These are phyloP conservation scores for Saccharomycopsis fibuligera DNA, from an alignment of 805 yeast species.

Conservation along the genomic window DNA sequence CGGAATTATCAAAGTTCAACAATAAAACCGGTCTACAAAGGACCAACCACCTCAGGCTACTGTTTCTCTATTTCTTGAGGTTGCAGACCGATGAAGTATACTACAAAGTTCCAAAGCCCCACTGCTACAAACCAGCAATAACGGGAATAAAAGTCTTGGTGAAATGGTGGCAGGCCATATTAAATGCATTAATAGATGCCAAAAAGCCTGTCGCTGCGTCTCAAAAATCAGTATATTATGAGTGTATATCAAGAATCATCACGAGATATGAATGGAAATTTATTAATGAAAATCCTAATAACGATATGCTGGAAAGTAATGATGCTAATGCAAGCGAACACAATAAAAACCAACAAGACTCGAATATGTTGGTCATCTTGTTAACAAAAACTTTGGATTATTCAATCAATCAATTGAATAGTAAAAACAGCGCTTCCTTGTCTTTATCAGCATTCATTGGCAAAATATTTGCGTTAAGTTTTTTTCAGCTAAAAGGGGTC, in stretches of 20 bases:
- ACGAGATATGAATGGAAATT: conserved; percentile 41
- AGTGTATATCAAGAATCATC: conserved; percentile 46
- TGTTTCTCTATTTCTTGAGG: conserved; percentile 15
- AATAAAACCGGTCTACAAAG: conserved; percentile 16
- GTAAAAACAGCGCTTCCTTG: conserved; percentile 37
- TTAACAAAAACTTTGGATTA: conserved; percentile 43
- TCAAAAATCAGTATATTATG: conserved; percentile 48
- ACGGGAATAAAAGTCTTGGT: conserved; percentile 25
- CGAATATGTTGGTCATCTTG: conserved; percentile 24
- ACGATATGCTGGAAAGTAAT: too few species aligned
- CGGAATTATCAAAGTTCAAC: conserved; percentile 17
- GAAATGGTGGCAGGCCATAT: conserved; percentile 51
- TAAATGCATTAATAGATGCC: conserved; percentile 28
- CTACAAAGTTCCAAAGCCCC: neutral
- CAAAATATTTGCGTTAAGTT: conserved; percentile 53
- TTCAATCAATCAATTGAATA: conserved; percentile 38
- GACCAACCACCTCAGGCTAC: conserved; percentile 16
- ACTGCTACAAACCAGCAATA: conserved; percentile 8
- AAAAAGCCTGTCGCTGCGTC: conserved; percentile 34
- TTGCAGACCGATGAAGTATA: conserved; percentile 14
- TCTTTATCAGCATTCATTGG: conserved; percentile 54
- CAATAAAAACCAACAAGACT: neutral
- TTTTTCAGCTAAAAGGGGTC: conserved; percentile 42
- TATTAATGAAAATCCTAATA: neutral
- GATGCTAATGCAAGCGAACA: neutral